Evolutionary conservation across 1,139 yeast genomes (phyloP).

Genomic region (Schizosaccharomyces versatilis): DNA sequence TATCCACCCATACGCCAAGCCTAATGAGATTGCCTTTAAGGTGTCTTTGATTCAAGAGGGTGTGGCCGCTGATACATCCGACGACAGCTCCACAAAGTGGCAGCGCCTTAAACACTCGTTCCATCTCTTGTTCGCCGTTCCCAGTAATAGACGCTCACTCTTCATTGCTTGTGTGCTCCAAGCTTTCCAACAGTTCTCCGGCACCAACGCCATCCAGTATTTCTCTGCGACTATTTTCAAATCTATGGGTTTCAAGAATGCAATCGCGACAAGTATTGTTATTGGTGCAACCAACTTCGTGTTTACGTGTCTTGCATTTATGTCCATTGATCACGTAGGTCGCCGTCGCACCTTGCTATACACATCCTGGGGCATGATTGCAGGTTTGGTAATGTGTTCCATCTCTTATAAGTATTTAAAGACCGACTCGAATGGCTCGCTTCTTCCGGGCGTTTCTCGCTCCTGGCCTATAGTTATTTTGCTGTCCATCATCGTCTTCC

Average conservation of each 20-base stretch:
- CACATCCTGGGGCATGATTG: constrained; percentile 62
- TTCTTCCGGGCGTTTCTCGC: constrained; percentile 28
- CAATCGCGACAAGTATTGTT: constrained; percentile 82
- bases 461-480: constrained; percentile 79
- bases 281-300: constrained; percentile 83
- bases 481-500: constrained; percentile 63
- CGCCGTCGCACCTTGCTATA: constrained; percentile 55
- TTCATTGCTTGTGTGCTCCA: constrained; percentile 78
- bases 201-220: constrained; percentile 87
- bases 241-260: constrained; percentile 62
- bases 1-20: constrained; percentile 20
- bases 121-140: constrained; percentile 45
- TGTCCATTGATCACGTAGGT: constrained; percentile 66
- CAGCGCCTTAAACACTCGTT: constrained; percentile 30
- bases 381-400: constrained; percentile 56
- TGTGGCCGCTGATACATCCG: constrained; percentile 10
- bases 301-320: constrained; percentile 61
- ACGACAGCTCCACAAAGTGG: constrained; percentile 16
- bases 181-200: constrained; percentile 87
- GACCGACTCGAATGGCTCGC: constrained; percentile 26
- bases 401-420: constrained; percentile 66
- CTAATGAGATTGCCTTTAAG: constrained; percentile 15
- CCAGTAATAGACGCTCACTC: constrained; percentile 67
- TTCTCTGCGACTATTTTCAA: constrained; percentile 77
- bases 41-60: constrained; percentile 16